Evolutionary conservation across 208 protist species (phyloP), one percentile per base, ranked within the genome.

Genomic region (Leishmania gerbilli): DNA sequence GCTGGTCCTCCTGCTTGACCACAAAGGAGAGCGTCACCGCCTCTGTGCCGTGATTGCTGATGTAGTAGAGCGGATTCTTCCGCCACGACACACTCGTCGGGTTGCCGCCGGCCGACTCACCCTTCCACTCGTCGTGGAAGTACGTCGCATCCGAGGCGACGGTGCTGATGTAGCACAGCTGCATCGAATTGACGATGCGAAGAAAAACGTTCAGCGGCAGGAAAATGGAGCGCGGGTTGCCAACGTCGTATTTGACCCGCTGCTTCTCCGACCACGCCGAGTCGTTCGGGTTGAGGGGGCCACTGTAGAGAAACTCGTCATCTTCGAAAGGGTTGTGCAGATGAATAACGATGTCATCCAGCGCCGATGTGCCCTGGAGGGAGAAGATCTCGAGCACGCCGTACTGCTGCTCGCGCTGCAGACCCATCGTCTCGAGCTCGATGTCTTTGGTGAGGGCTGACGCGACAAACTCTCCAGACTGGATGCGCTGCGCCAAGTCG

Each of bases 261-360:
- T 88, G 84, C 76, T 91, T 86, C 19, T 72, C 74, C 56, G 86
- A 90, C 91, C 92, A 96, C 13, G 81, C 75, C 24, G 64, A 72
- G 69, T 96, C 92, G 7, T 85, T 84, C 42, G 19, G 45, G 87
- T 92, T 90, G 67, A 96, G 81, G 21, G 92, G 89, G 3, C 92
- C 92, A 15, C 51, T 86, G 84, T 96, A 96, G 24, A 74, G 60
- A 74, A 88, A 95, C 79, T 93, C 89, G 1, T 93, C 89, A 56
- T 96, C 92, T 58, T 94, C 92, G 74, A 96, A 96, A n/a, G 92
- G 92, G 80, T 94, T 94, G 87, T 92, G 84, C 74, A 96, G 37
- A 77, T 90, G 90, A 8, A 96, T 65, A 8, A 93, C 84, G 53
- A 96, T 93, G 75, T 94, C 91, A 69, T 89, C 84, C 9, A 93